phyloP scores from a whole-genome alignment of 2,329 filamentous ascomycete genomes.

The Cryphonectria radicalis region DNA sequence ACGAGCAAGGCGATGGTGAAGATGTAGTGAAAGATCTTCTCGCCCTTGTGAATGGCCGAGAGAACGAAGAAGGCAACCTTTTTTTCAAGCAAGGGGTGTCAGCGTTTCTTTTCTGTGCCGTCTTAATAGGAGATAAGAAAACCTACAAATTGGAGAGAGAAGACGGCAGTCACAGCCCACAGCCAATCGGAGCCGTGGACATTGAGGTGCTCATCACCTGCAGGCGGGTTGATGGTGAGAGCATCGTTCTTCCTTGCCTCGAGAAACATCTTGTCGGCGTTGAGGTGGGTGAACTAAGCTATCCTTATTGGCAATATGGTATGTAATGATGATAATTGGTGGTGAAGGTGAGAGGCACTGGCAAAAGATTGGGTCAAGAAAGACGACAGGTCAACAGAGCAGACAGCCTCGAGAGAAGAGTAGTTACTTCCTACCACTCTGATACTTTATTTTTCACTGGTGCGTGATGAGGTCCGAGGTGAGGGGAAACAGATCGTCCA shows the following conservation, averaged over 20 bases:
- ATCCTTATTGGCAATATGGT: neutral
- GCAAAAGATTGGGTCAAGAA: neutral
- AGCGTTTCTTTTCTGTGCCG: conserved; percentile 11
- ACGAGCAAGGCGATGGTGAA: conserved; percentile 54
- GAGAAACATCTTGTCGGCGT: conserved; percentile 21
- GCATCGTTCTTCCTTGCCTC: conserved; percentile 45
- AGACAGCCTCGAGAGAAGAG: neutral
- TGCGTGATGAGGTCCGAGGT: neutral
- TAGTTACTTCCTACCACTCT: neutral
- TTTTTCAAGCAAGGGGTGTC: conserved; percentile 31
- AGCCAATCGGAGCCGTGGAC: conserved; percentile 58
- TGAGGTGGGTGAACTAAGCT: neutral
- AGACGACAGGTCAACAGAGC: neutral
- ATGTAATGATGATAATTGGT: neutral
- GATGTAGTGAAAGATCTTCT: conserved; percentile 62
- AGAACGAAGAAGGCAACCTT: conserved; percentile 48
- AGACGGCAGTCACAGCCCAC: conserved; percentile 57
- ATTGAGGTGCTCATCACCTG: conserved; percentile 45
- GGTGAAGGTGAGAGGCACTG: neutral
- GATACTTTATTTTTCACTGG: neutral
- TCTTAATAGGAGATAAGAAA: neutral
- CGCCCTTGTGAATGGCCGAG: conserved; percentile 39
- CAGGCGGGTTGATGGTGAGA: conserved; percentile 51
- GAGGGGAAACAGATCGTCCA: neutral
- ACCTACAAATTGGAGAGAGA: conserved; percentile 50